Base-by-base conservation (phyloP, 495 filamentous ascomycete species). In the Poronia punctata region DNA sequence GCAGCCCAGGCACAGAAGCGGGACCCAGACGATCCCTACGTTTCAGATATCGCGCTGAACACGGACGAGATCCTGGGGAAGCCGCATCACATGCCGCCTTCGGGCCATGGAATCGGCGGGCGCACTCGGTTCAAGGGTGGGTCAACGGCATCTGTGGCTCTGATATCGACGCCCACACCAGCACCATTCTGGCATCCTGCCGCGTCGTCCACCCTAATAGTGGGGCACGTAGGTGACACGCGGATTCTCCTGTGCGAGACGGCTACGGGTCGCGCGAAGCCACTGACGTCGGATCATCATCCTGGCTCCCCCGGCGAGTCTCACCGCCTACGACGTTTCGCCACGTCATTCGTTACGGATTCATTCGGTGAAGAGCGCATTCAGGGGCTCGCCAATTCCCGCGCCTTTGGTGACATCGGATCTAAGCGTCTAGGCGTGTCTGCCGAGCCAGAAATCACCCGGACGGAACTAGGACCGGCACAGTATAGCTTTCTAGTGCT, bases 281-380 rank as follows among this genome's bases (percentile, higher is more conserved):
- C 90, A 2, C 50, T 95, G 1, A 97, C 93, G 0, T 82, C 76
- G 10, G 82, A 92, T 59, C 92, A 98, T 64, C 90, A 89, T 53
- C 90, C 92, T 0, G 85, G 80, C n/a, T 75, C 80, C 1, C 90
- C 93, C 0, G 65, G 76, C 38, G 92, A 98, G 65, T 79, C 83
- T 9, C 79, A 75, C 36, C 78, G 92, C 16, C 74, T 98, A 22
- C 81, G 88, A 4, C 83, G 89, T 36, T 96, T 84, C 53, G 86
- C 87, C 9, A 68, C 83, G 11, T 84, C 82, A 1, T 89, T 98
- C 49, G 79, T 93, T 16, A 94, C 90, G 0, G 92, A 98, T 58
- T 92, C 86, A 11, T 97, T 97, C 54, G 92, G 92, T 52, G 93
- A 98, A 61, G 93, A 97, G 59, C 87, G 92, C 45, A 88, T 98